Base-by-base conservation (phyloP, 768 basidiomycete genomes). In the Rubroboletus pulcherrimus region DNA sequence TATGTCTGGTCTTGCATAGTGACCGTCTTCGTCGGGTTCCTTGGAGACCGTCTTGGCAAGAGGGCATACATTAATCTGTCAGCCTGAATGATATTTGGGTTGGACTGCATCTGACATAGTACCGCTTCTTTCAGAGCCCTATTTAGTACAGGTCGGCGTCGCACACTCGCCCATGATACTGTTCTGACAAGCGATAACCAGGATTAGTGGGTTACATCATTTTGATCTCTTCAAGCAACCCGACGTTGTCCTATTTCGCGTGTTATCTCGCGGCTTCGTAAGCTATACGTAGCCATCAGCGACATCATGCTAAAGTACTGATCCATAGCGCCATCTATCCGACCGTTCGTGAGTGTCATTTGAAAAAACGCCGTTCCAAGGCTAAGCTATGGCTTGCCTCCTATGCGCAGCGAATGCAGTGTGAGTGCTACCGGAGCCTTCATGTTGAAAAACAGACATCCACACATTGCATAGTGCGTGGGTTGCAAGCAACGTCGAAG, bases 401-500 rank as follows among this genome's bases (percentile, higher is more conserved):
- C 7, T 21, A n/a, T 49, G 46, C 14, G 26, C 49, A 79, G 78
- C 78, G 31, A 80, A 79, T 59, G 79, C 80, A 21, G 78, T 82
- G 81, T 82, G 64, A 68, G 77, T 66, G 4, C 30, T 42, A 37
- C 34, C 19, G 10, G 19, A 37, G 1, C 7, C 26, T 66, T 61
- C 58, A 48, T 57, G 63, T 50, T 30, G 30, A 34, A 39, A 19
- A 35, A 7, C 15, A 14, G 31, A 38, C 17, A 17, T 38, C 30
- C 12, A 55, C 31, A 30, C 30, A 11, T 46, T 67, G 59, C 54
- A 44, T 44, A 82, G 85, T 5, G 84, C 87, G 31, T 91, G 87
- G 87, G 80, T 87, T 17, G 83, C 84, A 17, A 79, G 84, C 51
- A 89, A 88, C 55, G 77, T 84, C 39, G 89, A 90, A 65, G 87